Evolutionary conservation across 768 basidiomycete genomes (phyloP).

Genomic region (Rhodotorula sphaerocarpa): DNA sequence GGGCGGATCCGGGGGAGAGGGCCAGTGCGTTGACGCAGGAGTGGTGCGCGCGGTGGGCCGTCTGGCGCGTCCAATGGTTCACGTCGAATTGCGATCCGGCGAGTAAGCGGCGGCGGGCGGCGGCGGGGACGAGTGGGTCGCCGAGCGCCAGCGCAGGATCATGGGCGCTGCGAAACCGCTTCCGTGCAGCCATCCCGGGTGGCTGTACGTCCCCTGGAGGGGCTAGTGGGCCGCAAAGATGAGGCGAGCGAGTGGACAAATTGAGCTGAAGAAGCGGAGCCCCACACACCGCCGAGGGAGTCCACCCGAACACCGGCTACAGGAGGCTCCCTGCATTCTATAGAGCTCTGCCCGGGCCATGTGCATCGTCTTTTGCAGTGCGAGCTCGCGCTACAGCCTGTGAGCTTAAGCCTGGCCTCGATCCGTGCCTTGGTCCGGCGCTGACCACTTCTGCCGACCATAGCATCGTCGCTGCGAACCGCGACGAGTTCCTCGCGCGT

Average conservation of each 20-base stretch:
- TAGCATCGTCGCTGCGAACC: constrained; percentile 43
- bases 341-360: background rate
- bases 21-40: constrained; percentile 30
- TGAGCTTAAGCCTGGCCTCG: background rate
- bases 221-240: too few species aligned
- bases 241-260: too few species aligned
- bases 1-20: background rate
- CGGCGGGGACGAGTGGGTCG: background rate
- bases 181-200: too few species aligned
- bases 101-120: background rate
- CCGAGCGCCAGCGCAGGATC: too few species aligned
- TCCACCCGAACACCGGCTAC: too few species aligned
- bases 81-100: background rate
- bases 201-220: too few species aligned
- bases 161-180: too few species aligned
- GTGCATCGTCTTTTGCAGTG: constrained; percentile 26
- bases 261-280: too few species aligned
- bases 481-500: constrained; percentile 44
- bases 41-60: constrained; percentile 14
- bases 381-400: background rate
- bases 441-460: background rate
- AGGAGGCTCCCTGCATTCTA: background rate
- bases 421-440: background rate
- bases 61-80: background rate
- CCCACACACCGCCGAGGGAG: too few species aligned